Evolutionary conservation across 345 rosid genomes (phyloP).

Genomic region (Pugionium cornutum): DNA sequence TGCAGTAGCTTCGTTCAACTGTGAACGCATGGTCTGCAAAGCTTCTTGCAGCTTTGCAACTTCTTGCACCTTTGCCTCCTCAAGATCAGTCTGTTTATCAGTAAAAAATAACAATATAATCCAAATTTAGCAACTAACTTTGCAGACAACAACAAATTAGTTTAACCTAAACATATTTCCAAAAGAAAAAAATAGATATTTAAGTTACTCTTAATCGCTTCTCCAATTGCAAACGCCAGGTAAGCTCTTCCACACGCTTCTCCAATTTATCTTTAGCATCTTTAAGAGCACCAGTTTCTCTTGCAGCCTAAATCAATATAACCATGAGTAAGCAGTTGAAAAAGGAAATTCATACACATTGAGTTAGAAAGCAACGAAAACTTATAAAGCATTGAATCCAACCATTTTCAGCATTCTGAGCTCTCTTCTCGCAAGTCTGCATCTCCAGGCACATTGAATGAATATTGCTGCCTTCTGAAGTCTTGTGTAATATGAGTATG

Average conservation of each 20-base stretch:
- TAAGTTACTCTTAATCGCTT: conserved; percentile 82
- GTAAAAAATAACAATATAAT: conserved; percentile 15
- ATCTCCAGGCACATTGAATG: conserved; percentile 96
- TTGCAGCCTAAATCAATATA: conserved; percentile 66
- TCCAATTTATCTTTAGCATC: conserved; percentile 94
- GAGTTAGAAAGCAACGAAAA: conserved; percentile 5
- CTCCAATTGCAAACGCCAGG: conserved; percentile 94
- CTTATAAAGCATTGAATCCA: conserved; percentile 30
- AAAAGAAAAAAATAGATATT: conserved; percentile 19
- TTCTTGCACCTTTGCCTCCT: conserved; percentile 88
- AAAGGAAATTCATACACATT: conserved; percentile 20
- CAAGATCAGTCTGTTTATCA: conserved; percentile 73
- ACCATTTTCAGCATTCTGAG: conserved; percentile 93
- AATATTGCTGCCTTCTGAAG: conserved; percentile 80
- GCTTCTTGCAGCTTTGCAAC: conserved; percentile 68
- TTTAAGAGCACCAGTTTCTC: conserved; percentile 92
- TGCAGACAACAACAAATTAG: conserved; percentile 9
- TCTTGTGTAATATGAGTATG: conserved; percentile 63
- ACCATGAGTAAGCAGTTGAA: conserved; percentile 24
- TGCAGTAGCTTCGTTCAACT: conserved; percentile 63
- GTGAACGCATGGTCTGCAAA: conserved; percentile 57
- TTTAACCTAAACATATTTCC: conserved; percentile 12
- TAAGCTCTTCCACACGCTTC: conserved; percentile 97
- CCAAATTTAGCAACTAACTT: conserved; percentile 25
- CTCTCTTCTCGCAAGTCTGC: conserved; percentile 89